Base-by-base conservation (phyloP, 306 rosid species). In the Fragaria ananassa region DNA sequence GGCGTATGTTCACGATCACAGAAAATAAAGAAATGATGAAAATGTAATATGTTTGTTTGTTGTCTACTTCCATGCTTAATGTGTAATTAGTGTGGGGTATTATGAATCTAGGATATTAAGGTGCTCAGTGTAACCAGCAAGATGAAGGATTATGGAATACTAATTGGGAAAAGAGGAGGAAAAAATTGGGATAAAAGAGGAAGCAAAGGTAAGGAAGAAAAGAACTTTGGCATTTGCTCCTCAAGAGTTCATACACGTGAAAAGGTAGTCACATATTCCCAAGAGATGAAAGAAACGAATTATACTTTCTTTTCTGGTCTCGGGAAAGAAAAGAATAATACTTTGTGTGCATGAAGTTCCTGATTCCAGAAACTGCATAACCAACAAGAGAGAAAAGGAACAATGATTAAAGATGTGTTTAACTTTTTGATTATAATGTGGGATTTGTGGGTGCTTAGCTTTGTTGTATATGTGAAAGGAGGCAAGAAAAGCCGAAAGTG, bases 221-320 rank as follows among this genome's bases (percentile, higher is more conserved):
- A 74, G 53, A 74, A 79, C 66, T 80, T 47, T 68, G 19, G 58
- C 46, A 56, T 61, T 18, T 70, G 64, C 10, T 6, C 21, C 75
- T 50, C 45, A 46, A 45, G 74, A 47, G 47, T 49, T 27, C 67
- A 62, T 13, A 5, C 74, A 72, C 31, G 72, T 70, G 62, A 61
- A 75, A 75, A 81, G 76, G 4, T 15, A n/a, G 29, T 19, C 39
- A 44, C 57, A 23, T 21, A 7, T 39, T 72, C 10, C 46, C 18
- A 62, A 75, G 8, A 51, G 44, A 81, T 66, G 42, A 81, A 78
- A 70, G 81, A 78, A 78, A 60, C 54, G 69, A 75, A 60, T 51
- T 3, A 60, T 74, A 39, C 76, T 39, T 80, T 62, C 44, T 64
- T 64, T 64, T 64, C 12, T 74, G 63, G 65, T 49, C 18, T 47